phyloP scores from a whole-genome alignment of 148 eudicot genomes.

The Arctostaphylos glauca region DNA sequence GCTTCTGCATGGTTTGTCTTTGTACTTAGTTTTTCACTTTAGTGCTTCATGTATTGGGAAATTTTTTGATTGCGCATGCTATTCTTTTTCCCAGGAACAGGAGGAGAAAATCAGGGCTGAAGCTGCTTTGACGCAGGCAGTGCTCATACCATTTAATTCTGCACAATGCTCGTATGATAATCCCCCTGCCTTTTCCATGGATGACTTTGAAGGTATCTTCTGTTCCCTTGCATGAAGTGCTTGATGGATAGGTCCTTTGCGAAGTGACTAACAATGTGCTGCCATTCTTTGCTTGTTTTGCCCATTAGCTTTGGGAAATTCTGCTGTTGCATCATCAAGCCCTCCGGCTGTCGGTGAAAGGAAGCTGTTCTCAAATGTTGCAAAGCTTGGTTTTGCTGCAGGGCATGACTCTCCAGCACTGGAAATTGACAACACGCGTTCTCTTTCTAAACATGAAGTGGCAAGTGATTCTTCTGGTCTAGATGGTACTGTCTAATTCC shows the following conservation, averaged over 20 bases:
- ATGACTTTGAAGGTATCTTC: slow-evolving; percentile 91
- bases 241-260: slow-evolving; percentile 1
- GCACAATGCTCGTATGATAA: slow-evolving; percentile 35
- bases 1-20: not conserved
- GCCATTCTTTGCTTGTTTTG: not conserved
- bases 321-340: slow-evolving; percentile 47
- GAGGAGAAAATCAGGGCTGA: slow-evolving; percentile 81
- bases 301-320: slow-evolving; percentile 71
- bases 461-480: slow-evolving; percentile 42
- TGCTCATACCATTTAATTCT: slow-evolving; percentile 37
- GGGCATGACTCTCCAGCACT: slow-evolving; percentile 80
- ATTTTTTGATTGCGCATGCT: not conserved
- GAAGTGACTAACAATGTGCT: not conserved
- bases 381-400: slow-evolving; percentile 97
- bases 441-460: slow-evolving; percentile 28
- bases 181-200: slow-evolving; percentile 66
- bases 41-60: not conserved
- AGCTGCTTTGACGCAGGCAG: slow-evolving; percentile 45
- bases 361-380: slow-evolving; percentile 72
- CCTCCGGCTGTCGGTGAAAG: slow-evolving; percentile 57
- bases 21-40: not conserved
- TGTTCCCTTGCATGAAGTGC: not conserved
- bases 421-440: slow-evolving; percentile 38
- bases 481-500: slow-evolving; percentile 29
- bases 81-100: slow-evolving; percentile 51